Evolutionary conservation across 2,329 filamentous ascomycete species (phyloP), one percentile per base, ranked within the genome.

Genomic region (Phyllosticta citriasiana): DNA sequence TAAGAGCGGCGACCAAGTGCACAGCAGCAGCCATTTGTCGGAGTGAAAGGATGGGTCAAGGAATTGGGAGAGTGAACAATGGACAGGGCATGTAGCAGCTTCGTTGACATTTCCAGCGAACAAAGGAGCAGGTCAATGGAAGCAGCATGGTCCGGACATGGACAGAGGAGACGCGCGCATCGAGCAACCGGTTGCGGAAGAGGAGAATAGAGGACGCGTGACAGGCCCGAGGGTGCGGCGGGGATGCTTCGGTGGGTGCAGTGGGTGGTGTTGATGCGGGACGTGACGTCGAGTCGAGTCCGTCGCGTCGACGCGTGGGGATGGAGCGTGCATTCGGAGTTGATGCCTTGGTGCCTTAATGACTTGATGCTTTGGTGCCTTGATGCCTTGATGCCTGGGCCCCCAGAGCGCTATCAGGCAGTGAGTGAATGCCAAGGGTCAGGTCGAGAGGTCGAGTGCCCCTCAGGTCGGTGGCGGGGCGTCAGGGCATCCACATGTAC

Each of bases 51-150:
- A n/a, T 26, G 40, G 50, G 59, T 57, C 59, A 61, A 57, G 59
- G 55, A n/a, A 33, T 53, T 16, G 54, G 55, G 14, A 30, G 47
- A 57, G 53, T 54, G 27, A 57, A 57, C 40, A 60, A 57, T 47
- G 59, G 55, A 25, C 54, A 47, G 25, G 8, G 40, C 55, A 54
- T 33, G 57, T 55, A 53, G 35, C 50, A 40, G 59, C 54, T 61
- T 57, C 59, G 54, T 61, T 61, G 59, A 61, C 54, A 61, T 61
- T 50, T 57, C 54, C 54, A 61, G 59, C 47, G 55, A 61, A 61
- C 59, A 61, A 61, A 61, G 59, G 54, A 53, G 30, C 30, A 47
- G 40, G 40, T 57, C 24, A 61, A 61, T 61, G 53, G 55, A 61
- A 55, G 59, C 55, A 61, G 59, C 59, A 61, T 61, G 53, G 55